phyloP scores from a whole-genome alignment of 352 stramenopile species.

The Phytopythium cucurbitacearum region DNA sequence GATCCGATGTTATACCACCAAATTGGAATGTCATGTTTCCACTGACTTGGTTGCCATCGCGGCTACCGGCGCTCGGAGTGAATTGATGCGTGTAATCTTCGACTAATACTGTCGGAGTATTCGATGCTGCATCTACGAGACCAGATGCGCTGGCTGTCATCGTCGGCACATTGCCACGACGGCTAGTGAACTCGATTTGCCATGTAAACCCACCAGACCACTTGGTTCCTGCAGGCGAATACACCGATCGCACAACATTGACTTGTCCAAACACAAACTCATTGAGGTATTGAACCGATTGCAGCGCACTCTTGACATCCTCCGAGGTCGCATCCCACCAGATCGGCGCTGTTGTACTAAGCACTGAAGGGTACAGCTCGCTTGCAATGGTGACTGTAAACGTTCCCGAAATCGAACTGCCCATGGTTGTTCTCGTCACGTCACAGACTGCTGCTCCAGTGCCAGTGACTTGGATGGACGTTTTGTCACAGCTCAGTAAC shows the following conservation, averaged over 20 bases:
- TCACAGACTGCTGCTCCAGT: conserved; percentile 20
- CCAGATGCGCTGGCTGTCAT: conserved; percentile 32
- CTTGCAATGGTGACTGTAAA: conserved; percentile 53
- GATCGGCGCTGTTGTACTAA: conserved; percentile 27
- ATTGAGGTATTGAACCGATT: conserved; percentile 24
- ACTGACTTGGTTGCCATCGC: conserved; percentile 89
- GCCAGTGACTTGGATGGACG: conserved; percentile 26
- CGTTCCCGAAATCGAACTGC: conserved; percentile 65
- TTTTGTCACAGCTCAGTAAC: conserved; percentile 34
- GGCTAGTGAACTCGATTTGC: conserved; percentile 89
- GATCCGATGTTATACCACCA: conserved; percentile 25
- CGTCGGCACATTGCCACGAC: conserved; percentile 80
- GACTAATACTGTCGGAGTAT: conserved; percentile 20
- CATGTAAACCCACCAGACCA: conserved; percentile 94
- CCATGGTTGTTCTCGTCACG: conserved; percentile 30
- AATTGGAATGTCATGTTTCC: conserved; percentile 77
- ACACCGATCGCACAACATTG: conserved; percentile 76
- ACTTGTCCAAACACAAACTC: conserved; percentile 88
- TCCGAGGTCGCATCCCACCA: conserved; percentile 78
- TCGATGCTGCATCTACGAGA: conserved; percentile 17
- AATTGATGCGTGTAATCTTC: conserved; percentile 42
- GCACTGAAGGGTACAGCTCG: conserved; percentile 22
- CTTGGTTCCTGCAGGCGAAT: conserved; percentile 69
- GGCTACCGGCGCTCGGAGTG: conserved; percentile 51
- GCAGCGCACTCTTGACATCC: conserved; percentile 43